These are phyloP conservation scores for Phytophthora ramorum DNA, from an alignment of 352 stramenopile species.

Conservation along the genomic window DNA sequence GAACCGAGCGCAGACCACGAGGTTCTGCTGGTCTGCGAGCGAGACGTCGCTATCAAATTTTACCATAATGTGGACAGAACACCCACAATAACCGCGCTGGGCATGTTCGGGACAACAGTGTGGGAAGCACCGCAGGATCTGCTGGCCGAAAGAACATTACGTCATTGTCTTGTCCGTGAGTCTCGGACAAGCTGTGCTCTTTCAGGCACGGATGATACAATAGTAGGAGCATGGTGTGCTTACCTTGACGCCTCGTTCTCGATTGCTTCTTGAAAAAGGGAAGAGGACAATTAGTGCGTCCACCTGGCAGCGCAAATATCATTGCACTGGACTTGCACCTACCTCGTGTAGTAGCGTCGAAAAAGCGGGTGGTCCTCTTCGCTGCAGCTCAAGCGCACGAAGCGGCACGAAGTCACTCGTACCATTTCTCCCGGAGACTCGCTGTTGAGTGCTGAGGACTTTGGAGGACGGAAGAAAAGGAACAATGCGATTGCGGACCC, in stretches of 20 bases:
- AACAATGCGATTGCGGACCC: no score
- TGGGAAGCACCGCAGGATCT: constrained; percentile 37
- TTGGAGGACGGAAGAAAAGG: no score
- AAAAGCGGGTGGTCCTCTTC: constrained; percentile 40
- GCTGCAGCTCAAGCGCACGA: constrained; percentile 39
- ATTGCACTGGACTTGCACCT: background rate
- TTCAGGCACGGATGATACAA: no score
- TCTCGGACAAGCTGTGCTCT: background rate
- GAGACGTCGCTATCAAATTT: no score
- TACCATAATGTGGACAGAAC: constrained; percentile 22
- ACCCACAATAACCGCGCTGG: constrained; percentile 39
- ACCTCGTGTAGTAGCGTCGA: constrained; percentile 39
- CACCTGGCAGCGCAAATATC: no score
- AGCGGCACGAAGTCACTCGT: constrained; percentile 20
- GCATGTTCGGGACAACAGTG: constrained; percentile 43
- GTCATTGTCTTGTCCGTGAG: background rate
- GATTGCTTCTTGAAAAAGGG: background rate
- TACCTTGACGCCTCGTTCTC: background rate
- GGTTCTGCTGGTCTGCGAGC: no score
- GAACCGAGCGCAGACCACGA: no score
- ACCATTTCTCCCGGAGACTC: constrained; percentile 4
- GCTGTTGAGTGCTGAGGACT: no score
- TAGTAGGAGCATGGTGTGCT: no score
- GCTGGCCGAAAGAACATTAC: background rate
- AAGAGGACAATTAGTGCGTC: background rate